Percentiles rank a stretch among this genome's conserved stretches.
Evolutionary conservation across 2,329 filamentous ascomycete genomes (phyloP).

Genomic region (Xylariomycetidae sp.): DNA sequence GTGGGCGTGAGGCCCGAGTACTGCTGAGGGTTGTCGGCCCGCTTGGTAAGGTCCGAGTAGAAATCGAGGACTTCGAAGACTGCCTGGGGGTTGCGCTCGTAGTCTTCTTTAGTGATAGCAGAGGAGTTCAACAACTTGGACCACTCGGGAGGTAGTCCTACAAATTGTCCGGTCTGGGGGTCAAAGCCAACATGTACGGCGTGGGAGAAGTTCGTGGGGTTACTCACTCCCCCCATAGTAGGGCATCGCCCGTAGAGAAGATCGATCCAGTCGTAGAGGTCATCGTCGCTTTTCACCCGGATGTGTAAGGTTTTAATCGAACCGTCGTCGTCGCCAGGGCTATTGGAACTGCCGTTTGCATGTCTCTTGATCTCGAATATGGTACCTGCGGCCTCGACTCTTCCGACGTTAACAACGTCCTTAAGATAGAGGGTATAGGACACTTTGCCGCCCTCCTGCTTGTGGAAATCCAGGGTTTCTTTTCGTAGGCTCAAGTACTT

Average conservation of each 20-base stretch:
- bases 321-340: slow-evolving; percentile 72
- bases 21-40: slow-evolving; percentile 62
- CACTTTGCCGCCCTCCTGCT: slow-evolving; percentile 81
- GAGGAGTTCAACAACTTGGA: slow-evolving; percentile 93
- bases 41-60: slow-evolving; percentile 77
- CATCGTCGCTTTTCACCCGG: slow-evolving; percentile 90
- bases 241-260: slow-evolving; percentile 95
- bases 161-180: slow-evolving; percentile 88
- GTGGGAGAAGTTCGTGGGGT: slow-evolving; percentile 96
- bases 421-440: slow-evolving; percentile 79
- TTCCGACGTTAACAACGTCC: slow-evolving; percentile 83
- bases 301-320: slow-evolving; percentile 81
- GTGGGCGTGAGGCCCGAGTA: slow-evolving; percentile 65
- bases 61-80: slow-evolving; percentile 78
- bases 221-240: slow-evolving; percentile 96
- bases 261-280: slow-evolving; percentile 98
- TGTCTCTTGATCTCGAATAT: slow-evolving; percentile 89
- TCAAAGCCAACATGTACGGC: slow-evolving; percentile 97
- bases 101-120: slow-evolving; percentile 96
- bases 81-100: slow-evolving; percentile 90
- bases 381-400: slow-evolving; percentile 84
- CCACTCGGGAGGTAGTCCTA: slow-evolving; percentile 92
- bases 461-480: slow-evolving; percentile 90
- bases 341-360: slow-evolving; percentile 61
- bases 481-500: slow-evolving; percentile 89